A percentile compares a stretch with the other conserved stretches of the same genome.
phyloP scores from a whole-genome alignment of 164 flowering plant species.

The Liriodendron chinense region DNA sequence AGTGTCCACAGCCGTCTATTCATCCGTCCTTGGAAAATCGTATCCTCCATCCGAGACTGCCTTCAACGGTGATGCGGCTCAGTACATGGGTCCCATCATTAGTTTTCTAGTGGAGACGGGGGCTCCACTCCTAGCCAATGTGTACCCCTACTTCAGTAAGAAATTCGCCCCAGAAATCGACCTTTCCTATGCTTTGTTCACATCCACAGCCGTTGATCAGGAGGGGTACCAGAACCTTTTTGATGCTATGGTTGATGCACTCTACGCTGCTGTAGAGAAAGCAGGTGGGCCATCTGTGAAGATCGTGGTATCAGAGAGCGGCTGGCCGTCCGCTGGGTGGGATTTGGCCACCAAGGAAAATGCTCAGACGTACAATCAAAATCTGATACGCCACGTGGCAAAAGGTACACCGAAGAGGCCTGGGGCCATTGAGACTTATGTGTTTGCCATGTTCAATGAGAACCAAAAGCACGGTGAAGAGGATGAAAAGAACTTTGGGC shows the following conservation, averaged over 20 bases:
- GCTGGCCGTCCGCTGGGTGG: constrained; percentile 9
- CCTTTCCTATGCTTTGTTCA: neutral
- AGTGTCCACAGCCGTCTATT: constrained; percentile 12
- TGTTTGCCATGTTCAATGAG: constrained; percentile 14
- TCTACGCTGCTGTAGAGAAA: constrained; percentile 15
- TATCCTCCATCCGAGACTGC: constrained; percentile 20
- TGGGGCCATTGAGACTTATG: constrained; percentile 3
- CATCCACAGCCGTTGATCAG: neutral
- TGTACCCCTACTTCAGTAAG: constrained; percentile 10
- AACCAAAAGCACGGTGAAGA: neutral
- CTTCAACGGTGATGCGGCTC: constrained; percentile 14
- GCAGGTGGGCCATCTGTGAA: neutral
- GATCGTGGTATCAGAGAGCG: constrained; percentile 16
- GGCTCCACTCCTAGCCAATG: constrained; percentile 10
- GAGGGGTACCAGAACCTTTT: constrained; percentile 4
- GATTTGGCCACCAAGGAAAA: neutral
- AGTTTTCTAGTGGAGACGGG: neutral
- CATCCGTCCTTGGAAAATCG: constrained; percentile 1
- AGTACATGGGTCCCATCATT: constrained; percentile 11
- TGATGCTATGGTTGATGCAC: constrained; percentile 15
- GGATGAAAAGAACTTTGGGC: constrained; percentile 5
- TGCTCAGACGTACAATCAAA: constrained; percentile 9
- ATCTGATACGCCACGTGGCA: neutral
- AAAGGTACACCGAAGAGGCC: neutral
- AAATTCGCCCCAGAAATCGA: neutral